A percentile compares a stretch with the other conserved stretches of the same genome.
These are phyloP conservation scores for Ascochyta koolunga DNA, from an alignment of 2,329 filamentous ascomycete species.

Conservation along the genomic window DNA sequence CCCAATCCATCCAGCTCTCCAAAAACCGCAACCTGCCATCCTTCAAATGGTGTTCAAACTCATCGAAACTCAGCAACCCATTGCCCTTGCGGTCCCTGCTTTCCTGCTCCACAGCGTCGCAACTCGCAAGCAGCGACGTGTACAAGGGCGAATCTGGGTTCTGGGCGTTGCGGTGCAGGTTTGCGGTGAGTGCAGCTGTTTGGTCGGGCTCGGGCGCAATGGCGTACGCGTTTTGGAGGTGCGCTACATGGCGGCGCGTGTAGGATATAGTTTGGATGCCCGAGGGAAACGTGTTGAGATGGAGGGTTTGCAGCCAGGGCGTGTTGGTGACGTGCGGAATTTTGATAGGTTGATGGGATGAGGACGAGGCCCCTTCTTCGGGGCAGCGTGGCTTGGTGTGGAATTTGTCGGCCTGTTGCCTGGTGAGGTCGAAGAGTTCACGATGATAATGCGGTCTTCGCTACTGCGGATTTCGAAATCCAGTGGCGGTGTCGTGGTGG, in stretches of 20 bases:
- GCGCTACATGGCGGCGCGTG: conserved; percentile 2
- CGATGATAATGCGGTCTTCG: neutral
- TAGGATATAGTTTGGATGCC: conserved; percentile 1
- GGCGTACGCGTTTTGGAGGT: conserved; percentile 19
- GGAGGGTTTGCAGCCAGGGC: conserved; percentile 14
- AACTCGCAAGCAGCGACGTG: conserved; percentile 51
- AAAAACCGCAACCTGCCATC: conserved; percentile 72
- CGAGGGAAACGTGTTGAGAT: neutral
- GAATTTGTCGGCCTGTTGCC: neutral
- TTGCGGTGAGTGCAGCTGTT: conserved; percentile 4
- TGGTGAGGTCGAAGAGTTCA: neutral
- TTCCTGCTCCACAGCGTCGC: conserved; percentile 71
- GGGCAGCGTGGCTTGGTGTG: neutral
- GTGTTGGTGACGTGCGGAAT: conserved; percentile 23
- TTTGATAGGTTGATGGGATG: neutral
- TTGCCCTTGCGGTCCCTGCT: conserved; percentile 76
- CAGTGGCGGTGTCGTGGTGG: neutral
- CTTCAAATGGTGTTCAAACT: conserved; percentile 79
- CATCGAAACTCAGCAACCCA: conserved; percentile 75
- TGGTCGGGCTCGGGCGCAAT: conserved; percentile 11
- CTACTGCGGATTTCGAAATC: neutral
- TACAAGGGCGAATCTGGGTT: conserved; percentile 28
- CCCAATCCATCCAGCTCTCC: conserved; percentile 88
- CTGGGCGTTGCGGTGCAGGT: conserved; percentile 29
- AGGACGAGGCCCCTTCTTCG: neutral